These are phyloP conservation scores for Leccinum variabile DNA, from an alignment of 1,284 basidiomycete species.

Conservation along the genomic window DNA sequence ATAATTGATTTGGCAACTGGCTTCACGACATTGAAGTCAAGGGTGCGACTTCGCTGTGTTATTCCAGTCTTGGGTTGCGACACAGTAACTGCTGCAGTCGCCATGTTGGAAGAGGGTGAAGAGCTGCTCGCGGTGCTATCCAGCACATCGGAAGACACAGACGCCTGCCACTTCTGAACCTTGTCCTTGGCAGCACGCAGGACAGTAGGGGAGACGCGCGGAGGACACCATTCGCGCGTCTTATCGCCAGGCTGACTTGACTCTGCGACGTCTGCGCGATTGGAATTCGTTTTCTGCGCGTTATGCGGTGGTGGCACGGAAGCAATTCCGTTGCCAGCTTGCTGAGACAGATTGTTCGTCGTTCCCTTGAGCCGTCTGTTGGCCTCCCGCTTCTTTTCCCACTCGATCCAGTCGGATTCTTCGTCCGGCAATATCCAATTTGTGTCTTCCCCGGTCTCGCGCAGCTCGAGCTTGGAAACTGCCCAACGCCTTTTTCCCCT, in stretches of 20 bases:
- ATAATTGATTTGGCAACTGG: constrained; percentile 17
- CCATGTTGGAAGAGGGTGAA: constrained; percentile 3
- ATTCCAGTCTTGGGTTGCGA: constrained; percentile 10
- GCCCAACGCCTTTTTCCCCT: constrained; percentile 26
- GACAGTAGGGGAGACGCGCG: constrained; percentile 20
- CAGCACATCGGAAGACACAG: constrained; percentile 18
- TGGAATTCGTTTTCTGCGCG: constrained; percentile 8
- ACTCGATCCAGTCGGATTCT: constrained; percentile 36
- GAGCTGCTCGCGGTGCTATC: constrained; percentile 5
- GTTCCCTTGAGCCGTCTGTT: constrained; percentile 19
- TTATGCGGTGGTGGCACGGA: constrained; percentile 5
- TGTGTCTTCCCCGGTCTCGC: constrained; percentile 12
- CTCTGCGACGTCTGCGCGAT: constrained; percentile 1
- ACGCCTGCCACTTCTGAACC: constrained; percentile 33
- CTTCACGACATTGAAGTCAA: constrained; percentile 36
- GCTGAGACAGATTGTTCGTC: constrained; percentile 20
- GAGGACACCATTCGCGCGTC: constrained; percentile 2
- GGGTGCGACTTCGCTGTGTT: constrained; percentile 20
- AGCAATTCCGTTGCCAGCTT: background rate
- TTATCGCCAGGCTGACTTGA: background rate
- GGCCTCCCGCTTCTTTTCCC: constrained; percentile 32
- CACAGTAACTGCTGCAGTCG: background rate
- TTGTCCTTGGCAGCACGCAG: constrained; percentile 33
- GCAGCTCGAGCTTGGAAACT: constrained; percentile 1
- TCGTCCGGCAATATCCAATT: constrained; percentile 37